Base-by-base conservation (phyloP, 83 land plant genomes). In the Diphasiastrum complanatum region DNA sequence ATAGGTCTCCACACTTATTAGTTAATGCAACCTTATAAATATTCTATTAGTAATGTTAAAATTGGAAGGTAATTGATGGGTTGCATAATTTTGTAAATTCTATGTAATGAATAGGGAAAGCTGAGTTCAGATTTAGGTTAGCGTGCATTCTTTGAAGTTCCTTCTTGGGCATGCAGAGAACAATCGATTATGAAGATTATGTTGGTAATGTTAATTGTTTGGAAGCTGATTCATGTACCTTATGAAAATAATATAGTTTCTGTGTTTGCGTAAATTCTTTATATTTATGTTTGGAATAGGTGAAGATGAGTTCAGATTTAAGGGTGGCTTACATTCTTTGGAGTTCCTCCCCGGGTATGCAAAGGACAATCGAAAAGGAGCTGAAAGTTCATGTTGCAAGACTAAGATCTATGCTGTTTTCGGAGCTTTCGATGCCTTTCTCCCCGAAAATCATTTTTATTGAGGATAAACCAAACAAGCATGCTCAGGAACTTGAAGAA, bases 401-500 rank as follows among this genome's bases (percentile, higher is more conserved):
- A 24, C 29, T 65, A 36, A 56, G 68, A 14, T 52, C 68, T 0
- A 35, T 65, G 56, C 59, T 65, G 29, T 65, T 65, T 40, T 56
- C 33, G 45, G 59, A 38, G 5, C 61, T 65, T 34, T 65, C 68
- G 14, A 51, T 65, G 68, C 68, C 68, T n/a, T 65, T 65, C 18
- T 65, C 68, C 20, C 68, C 68, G 0, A 36, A 47, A 22, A 65
- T 65, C 35, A 38, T 35, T 47, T 65, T 65, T 33, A 29, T 47
- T 22, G 61, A 65, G 27, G 61, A 52, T 6, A 65, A 51, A 51
- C 46, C 30, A 14, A 51, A 51, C 38, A 56, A 29, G 51, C 68
- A 47, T 27, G 68, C 59, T 11, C 59, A 36, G 52, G 68, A 41
- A 28, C 31, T 65, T 52, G 68, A 65, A 29, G 68, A 65, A 33